Base-by-base conservation (phyloP, 805 yeast species). In the Candida koratica region DNA sequence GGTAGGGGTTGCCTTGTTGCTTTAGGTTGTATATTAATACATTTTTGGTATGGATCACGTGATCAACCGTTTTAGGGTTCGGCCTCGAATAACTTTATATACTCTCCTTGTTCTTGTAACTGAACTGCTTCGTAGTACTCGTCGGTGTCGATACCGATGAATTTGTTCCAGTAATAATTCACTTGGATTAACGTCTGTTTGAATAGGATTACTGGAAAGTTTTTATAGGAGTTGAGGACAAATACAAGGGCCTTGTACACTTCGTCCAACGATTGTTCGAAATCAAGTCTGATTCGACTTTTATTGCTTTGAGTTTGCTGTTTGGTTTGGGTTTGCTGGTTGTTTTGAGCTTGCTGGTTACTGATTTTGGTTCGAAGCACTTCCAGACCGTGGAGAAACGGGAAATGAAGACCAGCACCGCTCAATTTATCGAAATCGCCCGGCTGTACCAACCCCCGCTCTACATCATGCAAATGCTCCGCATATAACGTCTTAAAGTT, bases 151-250 rank as follows among this genome's bases (percentile, higher is more conserved):
- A 44, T 9, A 12, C 95, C 95, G 38, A 86, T 69, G 52, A 86
- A 84, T 24, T 55, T 55, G 51, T 82, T 79, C 96, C 96, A 90
- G 55, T 74, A 69, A 25, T 67, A 62, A 39, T 71, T 72, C 24
- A 74, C 30, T 42, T 77, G 66, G 37, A 69, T 61, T 32, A 87
- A 45, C 7, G 61, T 45, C 37, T 76, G 45, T 24, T 73, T 69
- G 60, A 72, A 76, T 1, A 84, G 26, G 37, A 78, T 73, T 37
- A 66, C 64, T 8, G 97, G 97, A 44, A 90, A 71, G 25, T 79
- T 70, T 32, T 69, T 47, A 58, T 90, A 89, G 31, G 95, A 79
- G 17, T 59, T 52, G 37, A 74, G 56, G 14, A 90, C 75, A 58
- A 85, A 88, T 41, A 58, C 61, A 23, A 84, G 48, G 0, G 93